Base-by-base conservation (phyloP, 805 yeast genomes). In the Sugiyamaella americana region DNA sequence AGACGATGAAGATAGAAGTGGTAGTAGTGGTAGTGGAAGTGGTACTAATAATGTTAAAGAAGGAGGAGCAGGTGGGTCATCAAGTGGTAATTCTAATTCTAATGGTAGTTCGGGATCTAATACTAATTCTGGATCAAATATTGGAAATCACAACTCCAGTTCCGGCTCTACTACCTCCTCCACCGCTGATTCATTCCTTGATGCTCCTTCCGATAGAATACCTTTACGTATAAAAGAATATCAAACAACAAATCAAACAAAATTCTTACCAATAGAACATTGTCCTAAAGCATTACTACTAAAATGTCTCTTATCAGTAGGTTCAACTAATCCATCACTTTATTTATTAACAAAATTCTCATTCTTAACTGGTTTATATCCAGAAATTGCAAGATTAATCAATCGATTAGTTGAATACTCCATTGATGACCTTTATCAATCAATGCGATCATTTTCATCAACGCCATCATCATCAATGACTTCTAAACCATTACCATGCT, bases 311-410 rank as follows among this genome's bases (percentile, higher is more conserved):
- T 62, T 89, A 4, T 63, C 75, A 0, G 74, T 72, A 52, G 89
- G 93, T 1, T 62, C 82, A 41, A 70, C 81, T 43, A 70, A 76
- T 61, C 87, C 88, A 2, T 68, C 86, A 0, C 47, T 84, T 6
- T 77, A 64, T 55, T 67, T 86, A 3, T 65, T 87, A 3, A 67
- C 78, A 2, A 72, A 72, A 50, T 78, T 76, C 54, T 94, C 95
- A 5, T 76, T 69, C 43, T 61, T 87, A 20, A 76, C 82, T 0
- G 62, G 72, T 35, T 67, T 80, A 1, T 81, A 78, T 48, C 70
- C 72, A 1, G 76, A 72, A 5, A 58, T 80, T 3, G 64, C 77
- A 0, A 63, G 58, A 6, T 62, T 77, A 26, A 62, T 84, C 29
- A 70, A 74, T 50, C 61, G 82, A 41, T 47, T 82, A 5, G 68